phyloP scores from a whole-genome alignment of 106 monocot species.

The Narthecium ossifragum region DNA sequence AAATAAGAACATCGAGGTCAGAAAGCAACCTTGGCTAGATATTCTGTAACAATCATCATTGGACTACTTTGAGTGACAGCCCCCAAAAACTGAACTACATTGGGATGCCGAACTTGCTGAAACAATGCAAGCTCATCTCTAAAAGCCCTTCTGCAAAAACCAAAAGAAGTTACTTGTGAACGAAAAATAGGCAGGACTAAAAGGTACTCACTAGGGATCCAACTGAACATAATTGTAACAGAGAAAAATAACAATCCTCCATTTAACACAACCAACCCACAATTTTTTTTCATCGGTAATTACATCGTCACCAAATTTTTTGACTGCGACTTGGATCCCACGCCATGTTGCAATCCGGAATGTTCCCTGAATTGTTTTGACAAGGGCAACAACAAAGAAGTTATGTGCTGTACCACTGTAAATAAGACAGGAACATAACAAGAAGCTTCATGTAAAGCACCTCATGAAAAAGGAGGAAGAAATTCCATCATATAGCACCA shows the following conservation, averaged over 20 bases:
- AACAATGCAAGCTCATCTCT: constrained; percentile 95
- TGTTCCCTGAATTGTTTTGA: constrained; percentile 80
- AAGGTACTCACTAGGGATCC: neutral
- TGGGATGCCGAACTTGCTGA: constrained; percentile 87
- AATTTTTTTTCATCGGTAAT: constrained; percentile 79
- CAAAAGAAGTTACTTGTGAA: constrained; percentile 4
- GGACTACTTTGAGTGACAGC: constrained; percentile 97
- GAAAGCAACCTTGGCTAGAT: constrained; percentile 64
- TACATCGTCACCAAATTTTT: constrained; percentile 66
- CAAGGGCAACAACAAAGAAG: no score
- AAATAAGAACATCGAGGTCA: neutral
- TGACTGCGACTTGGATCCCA: constrained; percentile 89
- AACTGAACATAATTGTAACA: constrained; percentile 7
- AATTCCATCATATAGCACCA: no score
- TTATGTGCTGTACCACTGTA: no score
- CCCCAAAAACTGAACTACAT: constrained; percentile 98
- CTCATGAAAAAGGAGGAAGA: no score
- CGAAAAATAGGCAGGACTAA: no score
- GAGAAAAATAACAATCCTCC: constrained; percentile 3
- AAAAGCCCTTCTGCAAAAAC: constrained; percentile 66
- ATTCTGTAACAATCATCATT: constrained; percentile 99
- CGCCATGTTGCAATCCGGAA: constrained; percentile 85
- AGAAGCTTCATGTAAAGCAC: no score
- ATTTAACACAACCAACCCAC: constrained; percentile 55
- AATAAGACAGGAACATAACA: no score